phyloP scores from a whole-genome alignment of 345 rosid species.

The Lenwebbia sp. region DNA sequence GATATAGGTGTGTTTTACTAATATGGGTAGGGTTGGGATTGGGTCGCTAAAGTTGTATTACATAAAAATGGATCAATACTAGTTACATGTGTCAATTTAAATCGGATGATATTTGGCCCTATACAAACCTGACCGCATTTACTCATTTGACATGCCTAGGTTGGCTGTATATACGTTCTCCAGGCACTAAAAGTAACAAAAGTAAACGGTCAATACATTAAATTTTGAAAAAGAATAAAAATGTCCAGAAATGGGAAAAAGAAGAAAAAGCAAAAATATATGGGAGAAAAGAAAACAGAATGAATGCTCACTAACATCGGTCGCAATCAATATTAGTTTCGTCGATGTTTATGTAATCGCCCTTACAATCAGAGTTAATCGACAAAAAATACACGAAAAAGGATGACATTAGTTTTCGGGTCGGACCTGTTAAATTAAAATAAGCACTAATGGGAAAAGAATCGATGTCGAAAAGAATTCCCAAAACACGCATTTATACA shows the following conservation, averaged over 20 bases:
- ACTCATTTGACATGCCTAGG: too few relatives aligned
- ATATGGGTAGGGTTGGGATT: too few relatives aligned
- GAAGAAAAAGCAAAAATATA: not conserved
- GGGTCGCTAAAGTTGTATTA: too few relatives aligned
- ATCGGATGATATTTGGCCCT: too few relatives aligned
- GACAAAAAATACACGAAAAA: not conserved
- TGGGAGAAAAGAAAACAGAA: not conserved
- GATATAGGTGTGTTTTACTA: too few relatives aligned
- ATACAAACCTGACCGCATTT: too few relatives aligned
- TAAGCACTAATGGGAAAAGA: not conserved
- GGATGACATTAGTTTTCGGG: not conserved
- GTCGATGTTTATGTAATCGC: constrained; percentile 4
- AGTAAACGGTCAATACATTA: not conserved
- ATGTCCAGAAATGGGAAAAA: not conserved
- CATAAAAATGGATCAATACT: too few relatives aligned
- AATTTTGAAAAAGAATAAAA: not conserved
- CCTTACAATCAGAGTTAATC: constrained; percentile 3
- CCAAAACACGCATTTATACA: too few relatives aligned
- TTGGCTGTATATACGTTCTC: not conserved
- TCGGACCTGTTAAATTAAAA: not conserved
- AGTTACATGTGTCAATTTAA: too few relatives aligned
- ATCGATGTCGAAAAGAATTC: not conserved
- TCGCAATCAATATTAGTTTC: not conserved
- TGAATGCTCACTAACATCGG: not conserved
- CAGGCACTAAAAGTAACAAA: not conserved